Evolutionary conservation across 1,139 yeast genomes (phyloP), one percentile per base, ranked within the genome.

Genomic region (Trichomonascaceae sp.): DNA sequence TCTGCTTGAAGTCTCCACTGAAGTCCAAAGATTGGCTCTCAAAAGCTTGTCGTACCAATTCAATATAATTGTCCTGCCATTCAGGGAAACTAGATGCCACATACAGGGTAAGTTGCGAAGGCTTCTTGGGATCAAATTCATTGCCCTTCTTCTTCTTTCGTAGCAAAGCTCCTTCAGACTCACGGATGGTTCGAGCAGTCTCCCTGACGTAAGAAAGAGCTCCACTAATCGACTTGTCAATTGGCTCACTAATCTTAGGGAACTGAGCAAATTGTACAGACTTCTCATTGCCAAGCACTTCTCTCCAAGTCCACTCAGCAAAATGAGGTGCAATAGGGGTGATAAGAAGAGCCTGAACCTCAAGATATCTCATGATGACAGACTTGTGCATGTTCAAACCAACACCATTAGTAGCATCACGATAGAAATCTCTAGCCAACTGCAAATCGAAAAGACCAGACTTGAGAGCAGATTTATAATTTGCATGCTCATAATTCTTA

Each of bases 261-360:
- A 93, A 93, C 51, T 60, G 66, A 36, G 95, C 86, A 61, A 75
- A 75, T 69, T 91, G 96, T 51, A 90, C 83, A 48, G 91, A 78
- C 1, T 57, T 58, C 46, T 56, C 51, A 57, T 81, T 73, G 51
- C 83, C 82, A 60, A 95, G 77, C 51, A 90, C 78, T 61, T 91
- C 98, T 67, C 85, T 81, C 81, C 89, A 90, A 58, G 93, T 75
- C 73, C 82, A 88, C 64, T 93, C 99, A 61, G 95, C 83, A 72
- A 93, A 90, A 72, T 93, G 99, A 50, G 99, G 98, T 52, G 98
- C 95, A 66, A 93, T 78, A 58, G 99, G 99, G 9, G 96, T 84
- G 64, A 93, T 74, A 69, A 93, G 74, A 64, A 93, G 79, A 13
- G 85, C 86, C 75, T 93, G 99, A 49, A 81, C 74, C 72, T 89